Evolutionary conservation across 306 rosid genomes (phyloP), one percentile per base, ranked within the genome.

Genomic region (Potentilla sterilis): DNA sequence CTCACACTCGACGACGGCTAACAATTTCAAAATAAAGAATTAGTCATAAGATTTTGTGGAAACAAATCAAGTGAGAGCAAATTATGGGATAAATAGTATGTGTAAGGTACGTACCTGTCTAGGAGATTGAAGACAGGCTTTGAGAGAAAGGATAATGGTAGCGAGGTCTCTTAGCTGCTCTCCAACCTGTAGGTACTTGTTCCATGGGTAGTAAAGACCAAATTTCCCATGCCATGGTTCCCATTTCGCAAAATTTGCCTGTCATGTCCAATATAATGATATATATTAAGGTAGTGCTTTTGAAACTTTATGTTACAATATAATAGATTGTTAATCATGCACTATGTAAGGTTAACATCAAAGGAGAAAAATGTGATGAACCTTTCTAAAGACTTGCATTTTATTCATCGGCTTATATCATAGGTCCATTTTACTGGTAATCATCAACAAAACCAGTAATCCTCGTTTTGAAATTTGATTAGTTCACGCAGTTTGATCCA

Each of bases 181-280:
- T 42, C 92, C 97, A 51, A 90, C 81, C 63, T 89, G 80, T 47
- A 95, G 86, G 82, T 95, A 95, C 72, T 87, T 87, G 13, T 74
- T 78, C 99, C 99, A 95, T 14, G 99, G 99, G 79, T 95, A 83
- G 37, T 78, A 71, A 65, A 84, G 88, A 72, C 99, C 97, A 75
- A 95, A 95, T 83, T 81, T 95, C 22, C 97, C 92, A 84, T 90
- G 99, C 99, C 99, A 95, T 10, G 97, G 99, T 76, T 95, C 99
- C 99, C 99, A 95, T 72, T 83, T 90, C 76, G 99, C 97, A 65
- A 89, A 95, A 76, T 87, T 92, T 61, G 91, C 96, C 99, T 95
- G 80, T 44, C 71, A 67, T 21, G 37, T 5, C 47, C 22, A 14
- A 28, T 1, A 51, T 15, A 34, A 46, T 24, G 59, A n/a, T 55